A percentile compares a stretch with the other conserved stretches of the same genome.
These are phyloP conservation scores for Fusarium guadeloupense DNA, from an alignment of 2,329 filamentous ascomycete species.

Conservation along the genomic window DNA sequence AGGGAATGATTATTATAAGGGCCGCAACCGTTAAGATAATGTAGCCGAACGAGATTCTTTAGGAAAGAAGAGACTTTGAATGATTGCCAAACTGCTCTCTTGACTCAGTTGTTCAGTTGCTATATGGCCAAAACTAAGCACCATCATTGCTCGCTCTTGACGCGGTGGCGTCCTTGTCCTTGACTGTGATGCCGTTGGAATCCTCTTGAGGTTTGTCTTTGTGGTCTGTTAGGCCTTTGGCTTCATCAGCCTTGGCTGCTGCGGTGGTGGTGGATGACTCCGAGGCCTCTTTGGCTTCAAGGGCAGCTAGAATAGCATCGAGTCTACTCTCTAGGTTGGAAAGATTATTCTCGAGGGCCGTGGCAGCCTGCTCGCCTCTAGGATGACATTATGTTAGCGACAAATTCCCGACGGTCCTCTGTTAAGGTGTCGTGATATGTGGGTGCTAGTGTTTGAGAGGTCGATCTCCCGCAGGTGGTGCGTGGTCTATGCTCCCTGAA, in stretches of 20 bases:
- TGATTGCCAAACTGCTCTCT: not conserved
- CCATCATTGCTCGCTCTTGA: not conserved
- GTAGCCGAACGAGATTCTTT: constrained; percentile 8
- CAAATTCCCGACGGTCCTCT: not conserved
- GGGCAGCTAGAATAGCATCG: constrained; percentile 62
- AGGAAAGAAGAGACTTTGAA: constrained; percentile 4
- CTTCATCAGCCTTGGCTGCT: not conserved
- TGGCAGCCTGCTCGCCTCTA: constrained; percentile 65
- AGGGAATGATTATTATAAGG: constrained; percentile 1
- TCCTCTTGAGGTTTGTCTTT: constrained; percentile 1
- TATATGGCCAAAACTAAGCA: not conserved
- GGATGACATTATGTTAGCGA: constrained; percentile 30
- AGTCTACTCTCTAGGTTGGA: constrained; percentile 63
- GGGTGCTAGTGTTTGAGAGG: not conserved
- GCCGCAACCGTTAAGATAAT: constrained; percentile 6
- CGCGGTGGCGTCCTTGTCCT: constrained; percentile 6
- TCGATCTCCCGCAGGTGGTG: constrained; percentile 1
- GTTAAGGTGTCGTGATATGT: not conserved
- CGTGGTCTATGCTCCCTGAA: not conserved
- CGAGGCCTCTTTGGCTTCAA: constrained; percentile 48
- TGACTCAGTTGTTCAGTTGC: not conserved
- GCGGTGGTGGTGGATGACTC: constrained; percentile 5
- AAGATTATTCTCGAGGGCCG: constrained; percentile 62
- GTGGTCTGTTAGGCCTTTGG: not conserved
- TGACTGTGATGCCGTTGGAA: constrained; percentile 1